A percentile compares a stretch with the other conserved stretches of the same genome.
phyloP scores from a whole-genome alignment of 345 rosid species.

The Zanthoxylum bungeanum region DNA sequence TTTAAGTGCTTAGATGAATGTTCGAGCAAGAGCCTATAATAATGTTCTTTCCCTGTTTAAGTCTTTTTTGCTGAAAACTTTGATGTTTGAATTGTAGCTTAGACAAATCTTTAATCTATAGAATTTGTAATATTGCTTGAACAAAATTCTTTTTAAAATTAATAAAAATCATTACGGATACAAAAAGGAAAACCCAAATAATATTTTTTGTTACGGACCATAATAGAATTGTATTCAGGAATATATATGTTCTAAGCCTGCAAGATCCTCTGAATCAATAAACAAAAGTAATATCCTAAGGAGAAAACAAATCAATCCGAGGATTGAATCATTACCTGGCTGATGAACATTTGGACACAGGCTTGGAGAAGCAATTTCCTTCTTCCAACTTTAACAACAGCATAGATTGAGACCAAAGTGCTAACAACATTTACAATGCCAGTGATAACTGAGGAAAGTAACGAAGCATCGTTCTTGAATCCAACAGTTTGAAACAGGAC shows the following conservation, averaged over 20 bases:
- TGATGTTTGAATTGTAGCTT: neutral
- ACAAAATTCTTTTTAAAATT: too few relatives aligned
- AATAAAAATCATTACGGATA: neutral
- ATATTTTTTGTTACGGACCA: neutral
- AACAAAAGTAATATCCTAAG: neutral
- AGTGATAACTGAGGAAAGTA: slow-evolving; percentile 30
- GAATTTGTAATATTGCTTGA: neutral
- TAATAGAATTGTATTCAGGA: neutral
- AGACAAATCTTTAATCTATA: too few relatives aligned
- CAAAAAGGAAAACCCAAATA: neutral
- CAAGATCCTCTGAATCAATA: neutral
- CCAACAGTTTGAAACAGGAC: slow-evolving; percentile 40
- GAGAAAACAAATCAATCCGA: neutral
- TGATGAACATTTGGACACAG: slow-evolving; percentile 37
- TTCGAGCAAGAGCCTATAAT: too few relatives aligned
- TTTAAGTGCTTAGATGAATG: neutral
- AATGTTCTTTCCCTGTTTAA: too few relatives aligned
- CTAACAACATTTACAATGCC: slow-evolving; percentile 31
- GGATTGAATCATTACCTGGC: slow-evolving; percentile 13
- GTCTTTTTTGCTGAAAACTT: neutral
- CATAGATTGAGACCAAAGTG: slow-evolving; percentile 33
- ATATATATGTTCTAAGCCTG: neutral
- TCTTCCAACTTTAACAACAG: slow-evolving; percentile 33
- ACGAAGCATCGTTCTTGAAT: slow-evolving; percentile 28
- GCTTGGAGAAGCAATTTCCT: slow-evolving; percentile 43